Percentiles rank a stretch among this genome's conserved stretches.
These are phyloP conservation scores for Penicillium manginii DNA, from an alignment of 495 filamentous ascomycete genomes.

Conservation along the genomic window DNA sequence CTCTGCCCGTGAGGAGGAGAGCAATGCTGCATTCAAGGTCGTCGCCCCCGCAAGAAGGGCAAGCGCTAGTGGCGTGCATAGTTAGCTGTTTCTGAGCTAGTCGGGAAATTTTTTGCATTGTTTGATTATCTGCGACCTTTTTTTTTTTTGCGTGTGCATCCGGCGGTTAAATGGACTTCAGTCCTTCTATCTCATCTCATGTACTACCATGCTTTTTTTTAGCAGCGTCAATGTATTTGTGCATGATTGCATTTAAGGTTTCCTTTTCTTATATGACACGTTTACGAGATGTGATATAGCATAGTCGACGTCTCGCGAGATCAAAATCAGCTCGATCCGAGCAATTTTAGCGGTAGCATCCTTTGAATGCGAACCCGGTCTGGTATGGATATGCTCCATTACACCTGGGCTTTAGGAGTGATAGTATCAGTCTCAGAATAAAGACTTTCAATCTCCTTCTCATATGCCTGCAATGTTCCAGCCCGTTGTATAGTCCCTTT, in stretches of 20 bases:
- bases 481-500: conserved; percentile 38
- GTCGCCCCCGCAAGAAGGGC: conserved; percentile 94
- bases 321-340: too few species aligned
- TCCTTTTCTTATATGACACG: not conserved
- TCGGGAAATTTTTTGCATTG: not conserved
- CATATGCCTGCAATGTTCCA: conserved; percentile 25
- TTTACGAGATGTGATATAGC: not conserved
- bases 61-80: conserved; percentile 58
- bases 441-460: conserved; percentile 26
- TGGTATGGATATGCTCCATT: not conserved
- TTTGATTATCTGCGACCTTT: not conserved
- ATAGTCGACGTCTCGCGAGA: too few species aligned
- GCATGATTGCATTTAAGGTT: not conserved
- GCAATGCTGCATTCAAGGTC: conserved; percentile 77
- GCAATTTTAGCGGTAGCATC: not conserved
- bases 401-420: not conserved
- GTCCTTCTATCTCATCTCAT: not conserved
- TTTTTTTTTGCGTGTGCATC: not conserved
- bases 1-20: conserved; percentile 52
- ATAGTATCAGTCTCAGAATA: conserved; percentile 20
- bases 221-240: not conserved
- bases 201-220: not conserved
- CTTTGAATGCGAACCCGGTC: not conserved
- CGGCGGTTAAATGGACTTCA: not conserved
- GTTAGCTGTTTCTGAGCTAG: not conserved